These are phyloP conservation scores for Tricholoma bakamatsutake DNA, from an alignment of 768 basidiomycete genomes.

Conservation along the genomic window DNA sequence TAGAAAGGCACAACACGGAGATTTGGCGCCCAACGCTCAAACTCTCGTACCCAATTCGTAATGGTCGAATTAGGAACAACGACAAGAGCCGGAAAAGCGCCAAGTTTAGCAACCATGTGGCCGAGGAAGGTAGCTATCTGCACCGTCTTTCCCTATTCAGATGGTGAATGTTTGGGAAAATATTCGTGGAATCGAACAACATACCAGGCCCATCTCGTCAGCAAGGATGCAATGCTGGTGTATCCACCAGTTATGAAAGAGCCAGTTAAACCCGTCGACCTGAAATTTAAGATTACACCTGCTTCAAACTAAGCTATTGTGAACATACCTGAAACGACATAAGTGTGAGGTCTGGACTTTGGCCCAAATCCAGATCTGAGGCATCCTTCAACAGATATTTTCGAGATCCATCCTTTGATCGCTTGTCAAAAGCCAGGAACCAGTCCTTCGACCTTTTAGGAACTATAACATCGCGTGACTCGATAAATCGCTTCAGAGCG, in stretches of 20 bases:
- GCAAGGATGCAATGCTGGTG: slow-evolving; percentile 84
- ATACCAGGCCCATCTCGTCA: slow-evolving; percentile 94
- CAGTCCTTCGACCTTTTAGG: slow-evolving; percentile 40
- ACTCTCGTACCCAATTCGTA: slow-evolving; percentile 93
- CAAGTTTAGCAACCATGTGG: slow-evolving; percentile 45
- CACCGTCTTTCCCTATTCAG: slow-evolving; percentile 77
- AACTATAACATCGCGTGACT: slow-evolving; percentile 55
- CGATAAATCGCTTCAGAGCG: slow-evolving; percentile 65
- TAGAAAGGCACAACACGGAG: slow-evolving; percentile 80
- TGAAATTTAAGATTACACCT: slow-evolving; percentile 18
- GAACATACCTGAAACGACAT: slow-evolving; percentile 80
- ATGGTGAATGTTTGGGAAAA: not conserved
- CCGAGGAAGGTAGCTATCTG: slow-evolving; percentile 86
- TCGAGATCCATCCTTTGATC: slow-evolving; percentile 52
- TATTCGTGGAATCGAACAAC: slow-evolving; percentile 5
- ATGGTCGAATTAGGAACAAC: slow-evolving; percentile 97
- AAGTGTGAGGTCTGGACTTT: slow-evolving; percentile 54
- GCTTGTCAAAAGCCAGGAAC: slow-evolving; percentile 41
- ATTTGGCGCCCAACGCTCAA: slow-evolving; percentile 77
- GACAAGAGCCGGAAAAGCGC: slow-evolving; percentile 76
- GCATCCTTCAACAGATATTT: slow-evolving; percentile 41
- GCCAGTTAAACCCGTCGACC: slow-evolving; percentile 82
- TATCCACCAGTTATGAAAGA: slow-evolving; percentile 85
- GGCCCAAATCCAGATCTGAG: slow-evolving; percentile 61
- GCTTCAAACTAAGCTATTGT: slow-evolving; percentile 4